Conservation (phyloP, 306 rosid species). For the Rosa rugosa region DNA sequence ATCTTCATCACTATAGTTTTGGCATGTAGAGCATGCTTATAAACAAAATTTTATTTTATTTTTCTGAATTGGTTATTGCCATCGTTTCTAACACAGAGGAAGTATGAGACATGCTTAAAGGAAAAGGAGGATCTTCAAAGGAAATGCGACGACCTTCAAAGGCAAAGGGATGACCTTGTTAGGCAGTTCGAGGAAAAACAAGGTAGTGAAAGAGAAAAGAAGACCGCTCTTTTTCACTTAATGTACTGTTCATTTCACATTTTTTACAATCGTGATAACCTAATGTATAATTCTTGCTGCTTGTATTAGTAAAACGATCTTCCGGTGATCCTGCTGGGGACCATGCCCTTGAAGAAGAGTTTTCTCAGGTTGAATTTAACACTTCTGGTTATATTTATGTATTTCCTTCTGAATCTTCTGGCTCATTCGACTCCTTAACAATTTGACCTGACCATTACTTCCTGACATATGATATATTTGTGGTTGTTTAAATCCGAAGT, state of each 20-base stretch:
- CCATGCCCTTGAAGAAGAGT: slow-evolving; percentile 74
- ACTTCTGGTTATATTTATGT: neutral
- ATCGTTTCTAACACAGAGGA: slow-evolving; percentile 45
- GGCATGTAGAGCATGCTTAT: neutral
- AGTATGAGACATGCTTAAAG: slow-evolving; percentile 44
- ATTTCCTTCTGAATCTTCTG: neutral
- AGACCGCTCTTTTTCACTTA: neutral
- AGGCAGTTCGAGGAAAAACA: slow-evolving; percentile 87
- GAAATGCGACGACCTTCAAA: slow-evolving; percentile 43
- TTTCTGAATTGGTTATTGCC: neutral
- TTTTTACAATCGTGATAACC: neutral
- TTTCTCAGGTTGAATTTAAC: slow-evolving; percentile 53
- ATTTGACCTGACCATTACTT: neutral
- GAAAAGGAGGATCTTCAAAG: slow-evolving; percentile 71
- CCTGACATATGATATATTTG: neutral
- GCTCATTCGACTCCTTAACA: neutral
- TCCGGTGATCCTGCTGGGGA: slow-evolving; percentile 65
- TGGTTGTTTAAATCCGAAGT: neutral
- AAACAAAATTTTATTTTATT: neutral
- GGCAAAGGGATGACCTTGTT: slow-evolving; percentile 69
- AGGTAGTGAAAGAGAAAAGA: slow-evolving; percentile 38
- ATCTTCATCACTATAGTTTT: neutral
- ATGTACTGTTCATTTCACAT: neutral
- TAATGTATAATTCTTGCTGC: slow-evolving; percentile 4
- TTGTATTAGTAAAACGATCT: slow-evolving; percentile 48